A percentile compares a stretch with the other conserved stretches of the same genome.
phyloP scores from a whole-genome alignment of 768 basidiomycete species.

The Psilocybe sp. region DNA sequence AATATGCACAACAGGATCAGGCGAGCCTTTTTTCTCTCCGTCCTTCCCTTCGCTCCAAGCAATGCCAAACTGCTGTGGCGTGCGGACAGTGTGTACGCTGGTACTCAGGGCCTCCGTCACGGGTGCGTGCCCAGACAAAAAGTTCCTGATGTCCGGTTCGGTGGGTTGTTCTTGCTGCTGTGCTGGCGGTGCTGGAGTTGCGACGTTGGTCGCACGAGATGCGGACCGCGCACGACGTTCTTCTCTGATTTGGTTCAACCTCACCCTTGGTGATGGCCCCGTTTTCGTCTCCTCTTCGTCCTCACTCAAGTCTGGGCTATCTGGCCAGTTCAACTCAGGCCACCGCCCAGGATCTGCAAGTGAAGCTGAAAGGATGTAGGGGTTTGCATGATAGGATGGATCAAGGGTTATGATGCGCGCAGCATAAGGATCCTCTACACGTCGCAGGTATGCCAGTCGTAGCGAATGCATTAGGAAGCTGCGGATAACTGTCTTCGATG shows the following conservation, averaged over 20 bases:
- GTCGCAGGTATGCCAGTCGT: constrained; percentile 81
- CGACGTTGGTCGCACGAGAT: background rate
- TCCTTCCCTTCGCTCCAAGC: too few species aligned
- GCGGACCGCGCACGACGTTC: constrained; percentile 40
- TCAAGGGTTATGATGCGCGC: constrained; percentile 77
- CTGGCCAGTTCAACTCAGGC: constrained; percentile 77
- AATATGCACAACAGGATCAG: too few species aligned
- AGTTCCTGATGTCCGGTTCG: constrained; percentile 24
- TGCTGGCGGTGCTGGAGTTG: background rate
- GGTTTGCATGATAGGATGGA: constrained; percentile 74
- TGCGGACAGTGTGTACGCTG: too few species aligned
- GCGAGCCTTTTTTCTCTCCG: too few species aligned
- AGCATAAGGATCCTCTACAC: constrained; percentile 84
- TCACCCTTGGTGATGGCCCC: constrained; percentile 44
- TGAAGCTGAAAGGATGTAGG: constrained; percentile 77
- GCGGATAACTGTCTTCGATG: constrained; percentile 5
- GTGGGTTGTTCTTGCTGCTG: background rate
- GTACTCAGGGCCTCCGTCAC: too few species aligned
- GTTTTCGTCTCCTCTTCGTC: constrained; percentile 51
- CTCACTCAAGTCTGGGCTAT: constrained; percentile 71
- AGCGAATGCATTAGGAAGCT: constrained; percentile 80
- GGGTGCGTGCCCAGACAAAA: constrained; percentile 26
- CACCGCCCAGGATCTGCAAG: constrained; percentile 78
- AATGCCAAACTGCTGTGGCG: too few species aligned
- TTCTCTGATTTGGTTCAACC: constrained; percentile 80